Evolutionary conservation across 177 flowering plant genomes (phyloP), one percentile per base, ranked within the genome.

Genomic region (Telopea speciosissima): DNA sequence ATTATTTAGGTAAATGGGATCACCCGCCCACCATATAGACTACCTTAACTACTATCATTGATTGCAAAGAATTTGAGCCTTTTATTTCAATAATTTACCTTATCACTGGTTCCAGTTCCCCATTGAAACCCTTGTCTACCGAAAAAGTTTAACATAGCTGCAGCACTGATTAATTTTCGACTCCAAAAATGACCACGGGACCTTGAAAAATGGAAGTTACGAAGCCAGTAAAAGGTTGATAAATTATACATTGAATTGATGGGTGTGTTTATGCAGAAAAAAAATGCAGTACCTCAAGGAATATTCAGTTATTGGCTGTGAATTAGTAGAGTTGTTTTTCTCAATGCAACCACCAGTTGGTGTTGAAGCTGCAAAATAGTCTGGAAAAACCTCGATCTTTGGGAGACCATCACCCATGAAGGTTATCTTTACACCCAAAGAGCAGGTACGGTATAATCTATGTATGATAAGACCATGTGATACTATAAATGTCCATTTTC

Each of bases 331-430:
- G 62, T 66, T 75, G 28, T 69, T 64, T 49, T 62, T 74, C 59
- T 72, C 80, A 73, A 66, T 73, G 72, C 77, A 65, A 28, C 75
- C 77, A 22, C 14, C 70, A 66, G 65, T 69, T 44, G 88, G 75
- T 36, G 80, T 78, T 72, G 95, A 80, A 31, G 78, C 84, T 68
- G 78, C 81, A 80, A 94, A 94, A 77, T 94, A 83, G 78, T 94
- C 89, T 0, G 84, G 86, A 63, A 84, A 76, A 49, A 92, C 72
- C 74, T 87, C 74, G 74, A 88, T 72, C 28, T 78, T 87, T 67
- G 87, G 79, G 78, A 75, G 81, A 76, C 82, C 75, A 79, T 86
- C 95, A 78, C 83, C 97, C 96, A 93, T 93, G 69, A 86, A 83
- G 77, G 67, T 76, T 19, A 54, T 58, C n/a, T 72, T 64, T 28